These are phyloP conservation scores for Penicillium sp. DNA, from an alignment of 2,329 filamentous ascomycete genomes.

Conservation along the genomic window DNA sequence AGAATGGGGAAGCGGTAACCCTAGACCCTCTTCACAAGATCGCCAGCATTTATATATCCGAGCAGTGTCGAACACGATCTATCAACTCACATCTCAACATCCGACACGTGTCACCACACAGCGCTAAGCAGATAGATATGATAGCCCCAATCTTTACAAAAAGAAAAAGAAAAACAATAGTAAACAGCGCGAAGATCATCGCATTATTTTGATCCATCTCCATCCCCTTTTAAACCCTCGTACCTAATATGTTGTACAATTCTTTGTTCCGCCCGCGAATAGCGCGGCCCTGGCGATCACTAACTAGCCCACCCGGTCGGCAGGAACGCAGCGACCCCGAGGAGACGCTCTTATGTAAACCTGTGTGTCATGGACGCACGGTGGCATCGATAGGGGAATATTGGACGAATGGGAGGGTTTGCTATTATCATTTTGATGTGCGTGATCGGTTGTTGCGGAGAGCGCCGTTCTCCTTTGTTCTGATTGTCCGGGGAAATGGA, in stretches of 20 bases:
- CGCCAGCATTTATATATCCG: not conserved
- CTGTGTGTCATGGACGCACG: not conserved
- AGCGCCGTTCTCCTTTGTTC: not conserved
- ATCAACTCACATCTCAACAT: not conserved
- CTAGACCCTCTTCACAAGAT: not conserved
- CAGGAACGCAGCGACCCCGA: not conserved
- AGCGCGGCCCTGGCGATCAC: not conserved
- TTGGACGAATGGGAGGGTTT: not conserved
- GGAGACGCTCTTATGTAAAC: not conserved
- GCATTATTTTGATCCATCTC: not conserved
- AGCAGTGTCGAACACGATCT: constrained; percentile 2
- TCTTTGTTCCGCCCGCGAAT: not conserved
- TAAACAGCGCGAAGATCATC: not conserved
- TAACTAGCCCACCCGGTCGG: not conserved
- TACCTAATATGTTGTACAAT: not conserved
- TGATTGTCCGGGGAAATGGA: not conserved
- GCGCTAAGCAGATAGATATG: not conserved
- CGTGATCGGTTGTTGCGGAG: not conserved
- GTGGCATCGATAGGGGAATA: not conserved
- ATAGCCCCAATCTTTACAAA: not conserved
- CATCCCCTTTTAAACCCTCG: not conserved
- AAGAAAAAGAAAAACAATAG: not conserved
- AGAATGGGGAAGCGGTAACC: not conserved
- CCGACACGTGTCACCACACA: constrained; percentile 1
- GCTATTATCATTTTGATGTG: not conserved